These are phyloP conservation scores for Aspergillus coremiiformis DNA, from an alignment of 495 filamentous ascomycete species.

Conservation along the genomic window DNA sequence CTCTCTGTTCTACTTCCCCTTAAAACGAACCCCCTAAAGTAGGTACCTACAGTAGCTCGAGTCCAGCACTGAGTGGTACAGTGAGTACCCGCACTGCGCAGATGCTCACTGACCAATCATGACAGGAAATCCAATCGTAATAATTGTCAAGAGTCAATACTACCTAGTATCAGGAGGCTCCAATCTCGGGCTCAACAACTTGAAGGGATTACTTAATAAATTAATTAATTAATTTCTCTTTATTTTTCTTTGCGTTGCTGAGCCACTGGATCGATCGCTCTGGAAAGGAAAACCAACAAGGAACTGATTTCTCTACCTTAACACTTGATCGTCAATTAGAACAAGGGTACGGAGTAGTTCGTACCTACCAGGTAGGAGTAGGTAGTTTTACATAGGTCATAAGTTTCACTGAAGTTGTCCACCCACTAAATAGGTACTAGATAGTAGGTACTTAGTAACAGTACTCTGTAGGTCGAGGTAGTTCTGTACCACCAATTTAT, in stretches of 20 bases:
- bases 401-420: no score
- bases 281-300: no score
- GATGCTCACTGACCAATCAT: not conserved
- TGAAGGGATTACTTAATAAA: not conserved
- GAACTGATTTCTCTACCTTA: no score
- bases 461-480: no score
- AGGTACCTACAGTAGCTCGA: not conserved
- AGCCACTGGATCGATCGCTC: constrained; percentile 4
- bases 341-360: no score
- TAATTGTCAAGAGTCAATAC: not conserved
- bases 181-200: not conserved
- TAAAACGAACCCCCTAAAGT: not conserved
- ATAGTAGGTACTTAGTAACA: no score
- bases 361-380: no score
- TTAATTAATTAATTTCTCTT: not conserved
- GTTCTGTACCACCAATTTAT: no score
- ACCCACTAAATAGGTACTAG: no score
- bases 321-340: no score
- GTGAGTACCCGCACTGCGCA: not conserved
- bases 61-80: not conserved
- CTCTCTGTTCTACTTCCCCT: not conserved
- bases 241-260: constrained; percentile 1
- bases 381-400: no score
- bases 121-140: not conserved
- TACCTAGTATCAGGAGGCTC: not conserved